phyloP scores from a whole-genome alignment of 2,329 filamentous ascomycete genomes.

The Beauveria australis region DNA sequence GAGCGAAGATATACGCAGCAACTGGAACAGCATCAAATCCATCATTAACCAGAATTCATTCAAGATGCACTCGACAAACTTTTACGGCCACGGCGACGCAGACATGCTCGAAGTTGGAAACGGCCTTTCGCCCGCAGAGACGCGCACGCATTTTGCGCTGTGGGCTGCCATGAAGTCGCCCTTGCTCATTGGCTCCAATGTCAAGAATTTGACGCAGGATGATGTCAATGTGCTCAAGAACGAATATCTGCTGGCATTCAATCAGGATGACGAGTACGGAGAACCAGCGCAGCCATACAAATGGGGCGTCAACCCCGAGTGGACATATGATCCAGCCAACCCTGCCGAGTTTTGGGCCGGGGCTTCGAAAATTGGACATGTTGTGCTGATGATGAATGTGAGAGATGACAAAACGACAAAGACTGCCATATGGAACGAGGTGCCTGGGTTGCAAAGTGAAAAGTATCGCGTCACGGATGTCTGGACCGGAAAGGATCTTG shows the following conservation, averaged over 20 bases:
- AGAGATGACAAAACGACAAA: constrained; percentile 24
- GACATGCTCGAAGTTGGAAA: constrained; percentile 47
- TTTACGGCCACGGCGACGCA: constrained; percentile 42
- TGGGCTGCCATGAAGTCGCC: constrained; percentile 44
- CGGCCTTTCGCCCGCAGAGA: constrained; percentile 36
- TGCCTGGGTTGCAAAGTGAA: constrained; percentile 29
- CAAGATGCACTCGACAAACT: constrained; percentile 33
- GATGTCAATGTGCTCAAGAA: constrained; percentile 36
- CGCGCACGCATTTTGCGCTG: constrained; percentile 40
- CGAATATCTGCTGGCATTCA: constrained; percentile 29
- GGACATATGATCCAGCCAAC: constrained; percentile 38
- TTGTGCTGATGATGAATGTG: constrained; percentile 41
- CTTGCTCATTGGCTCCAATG: constrained; percentile 38
- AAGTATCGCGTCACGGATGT: constrained; percentile 35
- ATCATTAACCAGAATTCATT: constrained; percentile 44
- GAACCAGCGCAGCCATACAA: constrained; percentile 35
- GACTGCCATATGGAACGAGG: constrained; percentile 31
- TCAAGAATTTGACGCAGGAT: constrained; percentile 26
- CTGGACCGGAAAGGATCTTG: constrained; percentile 35
- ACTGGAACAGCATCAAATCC: constrained; percentile 25
- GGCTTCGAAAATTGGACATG: constrained; percentile 30
- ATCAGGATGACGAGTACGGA: constrained; percentile 37
- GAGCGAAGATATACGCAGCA: constrained; percentile 32
- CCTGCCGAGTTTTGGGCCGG: constrained; percentile 45
- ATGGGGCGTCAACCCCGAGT: constrained; percentile 41